Evolutionary conservation across 805 yeast species (phyloP), one percentile per base, ranked within the genome.

Genomic region (Peterozyma toletana): DNA sequence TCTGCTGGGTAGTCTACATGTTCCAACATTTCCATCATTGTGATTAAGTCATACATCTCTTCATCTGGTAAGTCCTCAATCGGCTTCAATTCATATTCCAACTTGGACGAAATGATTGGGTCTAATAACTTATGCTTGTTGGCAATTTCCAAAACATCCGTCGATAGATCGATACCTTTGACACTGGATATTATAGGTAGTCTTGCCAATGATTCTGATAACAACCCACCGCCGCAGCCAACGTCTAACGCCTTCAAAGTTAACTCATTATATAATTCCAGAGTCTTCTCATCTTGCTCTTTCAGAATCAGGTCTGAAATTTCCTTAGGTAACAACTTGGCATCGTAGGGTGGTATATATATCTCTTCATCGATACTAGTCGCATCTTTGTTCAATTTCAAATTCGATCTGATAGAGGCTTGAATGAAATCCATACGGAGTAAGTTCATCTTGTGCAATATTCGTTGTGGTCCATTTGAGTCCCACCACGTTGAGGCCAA

Each of bases 401-500:
- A 49, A 45, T 73, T 66, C 7, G 54, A 50, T 50, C 68, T 65
- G 27, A 91, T 64, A 0, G 80, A 82, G 3, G 74, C 73, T 49
- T 76, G 78, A 40, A 93, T 80, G 58, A 89, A 93, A 59, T 89
- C 96, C 84, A 91, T 75, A 50, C 99, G 68, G 42, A 87, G 69
- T 40, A 87, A 68, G 59, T 93, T 93, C 99, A 93, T 91, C 64
- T 89, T 86, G 64, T 93, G 98, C 37, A 93, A 72, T 44, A 93
- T 86, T 35, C 99, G 68, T 59, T 93, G 98, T 1, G 97, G 84
- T 0, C 99, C 99, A 50, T 80, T 65, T 11, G 86, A 80, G 54
- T 93, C 96, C 99, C 99, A 93, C 99, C 99, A 93, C n/a, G 87
- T 64, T n/a, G 83, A 70, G 1, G 99, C 99, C 38, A 93, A 69